Base-by-base conservation (phyloP, 2,329 filamentous ascomycete species). In the Diaporthe sp. region DNA sequence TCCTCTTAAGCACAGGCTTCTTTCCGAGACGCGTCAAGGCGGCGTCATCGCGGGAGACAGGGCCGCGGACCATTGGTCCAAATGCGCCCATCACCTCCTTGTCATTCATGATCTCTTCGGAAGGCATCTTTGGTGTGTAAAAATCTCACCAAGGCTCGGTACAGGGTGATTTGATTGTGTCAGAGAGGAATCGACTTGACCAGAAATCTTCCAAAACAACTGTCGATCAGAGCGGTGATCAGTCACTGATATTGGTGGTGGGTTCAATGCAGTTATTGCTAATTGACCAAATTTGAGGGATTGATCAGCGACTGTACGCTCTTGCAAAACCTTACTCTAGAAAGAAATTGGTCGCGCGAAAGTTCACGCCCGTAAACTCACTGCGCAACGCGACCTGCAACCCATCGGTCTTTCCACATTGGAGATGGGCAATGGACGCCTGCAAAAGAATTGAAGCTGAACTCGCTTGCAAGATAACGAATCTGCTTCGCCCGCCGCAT, bases 1-100 rank as follows among this genome's bases (percentile, higher is more conserved):
- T 62, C 3, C 73, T n/a, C 37, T 65, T 71, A 4, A 75, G 28
- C 3, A 75, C 65, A 9, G 65, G 73, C 13, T 75, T 75, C 67
- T 75, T 75, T 9, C 73, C 73, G 19, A 75, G 73, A 5, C 71
- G 71, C 13, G 46, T 34, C 6, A 72, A 42, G 6, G 44, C 34
- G 1, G 57, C 71, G 2, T 72, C 71, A 28, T 72, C 71, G 6
- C 71, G 22, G 28, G 53, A 60, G 22, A 51, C 51, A 19, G 68
- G n/a, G 1, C 53, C 12, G 2, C 28, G 68, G 53, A 53, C 34
- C 46, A 42, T 51, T 13, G 65, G 13, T 2, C 34, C 65, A 10
- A 25, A 51, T 19, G 31, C 65, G 5, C 31, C 65, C 7, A 25
- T 51, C 44, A 25, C 31, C 31, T 39, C 46, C 34, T 4, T 19